Base-by-base conservation (phyloP, 2,329 filamentous ascomycete genomes). In the Dothiorella sarmentorum region DNA sequence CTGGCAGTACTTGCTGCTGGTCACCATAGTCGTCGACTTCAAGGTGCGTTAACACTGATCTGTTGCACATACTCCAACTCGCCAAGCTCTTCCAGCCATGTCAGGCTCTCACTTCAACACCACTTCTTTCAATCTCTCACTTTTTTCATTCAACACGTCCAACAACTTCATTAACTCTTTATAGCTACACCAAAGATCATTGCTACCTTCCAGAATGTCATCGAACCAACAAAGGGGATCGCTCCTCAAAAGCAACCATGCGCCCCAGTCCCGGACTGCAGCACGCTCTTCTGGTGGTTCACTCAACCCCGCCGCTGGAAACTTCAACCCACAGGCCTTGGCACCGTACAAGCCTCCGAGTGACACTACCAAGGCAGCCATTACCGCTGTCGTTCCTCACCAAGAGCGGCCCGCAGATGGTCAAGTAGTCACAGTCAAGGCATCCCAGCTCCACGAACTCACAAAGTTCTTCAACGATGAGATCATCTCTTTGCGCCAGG, bases 401-500 rank as follows among this genome's bases (percentile, higher is more conserved):
- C 9, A 56, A 3, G 1, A 27, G 5, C 37, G 44, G 29, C 15
- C 18, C 11, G 26, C 18, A 7, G 24, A 18, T 3, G 4, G 31
- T 3, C 7, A 40, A 2, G 13, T 17, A 13, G 15, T 53, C 24
- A 27, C n/a, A 3, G n/a, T 42, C 22, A 20, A 7, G 24, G 24
- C 2, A 3, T 53, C 49, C 20, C 15, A 53, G 4, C 35, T 53
- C 7, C 7, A 15, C 4, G 4, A 53, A 10, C 24, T 53, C 15
- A 42, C 49, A n/a, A 18, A 35, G 3, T 13, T 26, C 17, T 52
- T 42, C 37, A 33, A 42, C 9, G 27, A 58, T 3, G 45, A 58
- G 27, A 51, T 58, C 5, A 3, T 58, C 17, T 43, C 35, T 4
- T 29, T 58, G 27, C 56, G 56, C 13, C 56, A 45, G 11, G 65